Percentiles rank a stretch among this genome's conserved stretches.
Evolutionary conservation across 345 rosid species (phyloP).

Genomic region (Euphorbia pulcherrima): DNA sequence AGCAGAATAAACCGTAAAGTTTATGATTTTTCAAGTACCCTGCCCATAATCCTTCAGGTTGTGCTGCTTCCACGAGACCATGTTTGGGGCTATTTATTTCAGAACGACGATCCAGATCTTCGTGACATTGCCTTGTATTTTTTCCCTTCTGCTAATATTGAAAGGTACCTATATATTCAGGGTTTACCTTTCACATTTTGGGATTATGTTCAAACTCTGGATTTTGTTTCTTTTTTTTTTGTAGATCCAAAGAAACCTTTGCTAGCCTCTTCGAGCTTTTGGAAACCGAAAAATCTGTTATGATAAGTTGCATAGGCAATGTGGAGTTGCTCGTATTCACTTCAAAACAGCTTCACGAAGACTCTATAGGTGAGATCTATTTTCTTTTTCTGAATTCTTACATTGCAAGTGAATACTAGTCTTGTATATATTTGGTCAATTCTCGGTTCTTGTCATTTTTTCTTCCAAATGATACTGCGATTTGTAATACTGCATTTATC

Average conservation of each 20-base stretch:
- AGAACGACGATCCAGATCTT: conserved; percentile 35
- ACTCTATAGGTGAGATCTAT: conserved; percentile 44
- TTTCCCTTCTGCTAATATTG: conserved; percentile 38
- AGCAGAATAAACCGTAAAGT: conserved; percentile 38
- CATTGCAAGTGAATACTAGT: background rate
- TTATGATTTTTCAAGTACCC: conserved; percentile 31
- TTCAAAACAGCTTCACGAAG: conserved; percentile 44
- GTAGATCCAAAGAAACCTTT: conserved; percentile 32
- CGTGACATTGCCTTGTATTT: conserved; percentile 48
- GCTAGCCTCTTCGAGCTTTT: conserved; percentile 33
- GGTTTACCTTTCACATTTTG: background rate
- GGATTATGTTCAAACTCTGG: background rate
- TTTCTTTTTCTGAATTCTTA: background rate
- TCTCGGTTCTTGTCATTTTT: background rate
- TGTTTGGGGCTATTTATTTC: conserved; percentile 27
- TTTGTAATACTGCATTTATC: too few relatives aligned
- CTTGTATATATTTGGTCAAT: background rate
- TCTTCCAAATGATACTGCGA: background rate
- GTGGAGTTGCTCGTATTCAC: conserved; percentile 57
- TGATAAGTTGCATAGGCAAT: conserved; percentile 43
- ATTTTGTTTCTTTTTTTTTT: conserved; percentile 6
- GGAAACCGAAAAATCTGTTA: conserved; percentile 32
- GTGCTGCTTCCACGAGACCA: conserved; percentile 38
- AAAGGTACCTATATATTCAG: conserved; percentile 38
- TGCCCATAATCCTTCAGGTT: conserved; percentile 47